Percentiles rank a stretch among this genome's conserved stretches.
Evolutionary conservation across 2,329 filamentous ascomycete genomes (phyloP).

Genomic region (Hypoxylon sp.): DNA sequence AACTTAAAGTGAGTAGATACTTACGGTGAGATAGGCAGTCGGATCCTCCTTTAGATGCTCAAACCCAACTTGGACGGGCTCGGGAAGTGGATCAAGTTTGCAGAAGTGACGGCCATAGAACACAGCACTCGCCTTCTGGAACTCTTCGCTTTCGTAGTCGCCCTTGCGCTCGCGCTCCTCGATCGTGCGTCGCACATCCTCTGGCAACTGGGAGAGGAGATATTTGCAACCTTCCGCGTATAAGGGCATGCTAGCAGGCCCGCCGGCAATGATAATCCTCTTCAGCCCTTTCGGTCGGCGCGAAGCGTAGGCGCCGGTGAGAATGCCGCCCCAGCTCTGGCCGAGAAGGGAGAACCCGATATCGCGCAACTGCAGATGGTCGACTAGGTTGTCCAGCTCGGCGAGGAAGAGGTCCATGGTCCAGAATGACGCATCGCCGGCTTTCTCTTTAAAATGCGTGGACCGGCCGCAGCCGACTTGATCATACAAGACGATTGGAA

Average conservation of each 20-base stretch:
- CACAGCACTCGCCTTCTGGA: conserved; percentile 21
- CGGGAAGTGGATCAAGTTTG: conserved; percentile 29
- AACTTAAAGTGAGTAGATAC: background rate
- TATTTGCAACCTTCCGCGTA: conserved; percentile 23
- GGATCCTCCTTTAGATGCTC: conserved; percentile 33
- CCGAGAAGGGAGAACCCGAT: conserved; percentile 8
- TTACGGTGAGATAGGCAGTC: conserved; percentile 34
- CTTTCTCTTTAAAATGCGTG: conserved; percentile 13
- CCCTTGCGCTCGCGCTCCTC: conserved; percentile 32
- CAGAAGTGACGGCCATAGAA: conserved; percentile 32
- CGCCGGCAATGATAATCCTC: conserved; percentile 30
- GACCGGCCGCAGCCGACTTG: conserved; percentile 21
- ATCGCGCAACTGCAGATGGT: conserved; percentile 15
- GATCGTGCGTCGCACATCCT: conserved; percentile 29
- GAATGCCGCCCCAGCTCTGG: background rate
- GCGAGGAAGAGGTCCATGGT: conserved; percentile 14
- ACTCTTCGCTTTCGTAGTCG: conserved; percentile 33
- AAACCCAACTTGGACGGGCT: conserved; percentile 22
- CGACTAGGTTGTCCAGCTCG: conserved; percentile 20
- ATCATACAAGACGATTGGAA: conserved; percentile 23
- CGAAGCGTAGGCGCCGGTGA: conserved; percentile 17
- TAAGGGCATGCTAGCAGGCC: conserved; percentile 32
- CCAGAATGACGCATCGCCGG: conserved; percentile 16
- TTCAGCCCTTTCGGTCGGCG: conserved; percentile 16
- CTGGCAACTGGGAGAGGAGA: conserved; percentile 25